Conservation (phyloP, 345 rosid genomes). For the Murraya koenigii region DNA sequence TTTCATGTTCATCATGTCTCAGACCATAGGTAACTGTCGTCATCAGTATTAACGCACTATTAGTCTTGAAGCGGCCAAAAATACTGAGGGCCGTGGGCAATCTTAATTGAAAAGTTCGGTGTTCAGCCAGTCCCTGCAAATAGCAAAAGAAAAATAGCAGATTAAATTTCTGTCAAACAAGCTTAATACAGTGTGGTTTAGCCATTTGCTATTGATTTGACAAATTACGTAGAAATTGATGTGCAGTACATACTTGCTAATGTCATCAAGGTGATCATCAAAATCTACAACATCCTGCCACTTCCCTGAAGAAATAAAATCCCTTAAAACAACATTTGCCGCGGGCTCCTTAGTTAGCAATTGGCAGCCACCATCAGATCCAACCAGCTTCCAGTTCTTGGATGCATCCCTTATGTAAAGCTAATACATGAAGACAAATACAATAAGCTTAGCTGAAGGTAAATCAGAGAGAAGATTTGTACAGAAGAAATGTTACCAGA, state of each 20-base stretch:
- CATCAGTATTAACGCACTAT: neutral
- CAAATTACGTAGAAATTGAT: neutral
- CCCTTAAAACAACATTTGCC: conserved; percentile 63
- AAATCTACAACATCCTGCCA: conserved; percentile 83
- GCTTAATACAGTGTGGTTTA: neutral
- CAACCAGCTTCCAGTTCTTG: conserved; percentile 77
- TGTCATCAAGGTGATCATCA: conserved; percentile 92
- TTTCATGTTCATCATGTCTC: neutral
- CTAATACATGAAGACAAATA: conserved; percentile 33
- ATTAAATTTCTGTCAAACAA: neutral
- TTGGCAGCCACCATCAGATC: conserved; percentile 62
- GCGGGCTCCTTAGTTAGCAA: conserved; percentile 77
- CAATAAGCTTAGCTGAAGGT: neutral
- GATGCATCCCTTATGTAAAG: conserved; percentile 82
- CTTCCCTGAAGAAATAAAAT: conserved; percentile 71
- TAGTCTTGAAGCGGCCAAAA: neutral
- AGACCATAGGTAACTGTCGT: neutral
- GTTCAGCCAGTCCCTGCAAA: conserved; percentile 91
- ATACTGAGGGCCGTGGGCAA: neutral
- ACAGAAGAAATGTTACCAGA: neutral
- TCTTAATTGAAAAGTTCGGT: conserved; percentile 76
- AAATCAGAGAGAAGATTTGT: neutral
- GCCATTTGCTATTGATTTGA: neutral
- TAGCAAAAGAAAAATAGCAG: conserved; percentile 14
- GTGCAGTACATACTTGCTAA: conserved; percentile 60